A percentile compares a stretch with the other conserved stretches of the same genome.
These are phyloP conservation scores for Purshia tridentata DNA, from an alignment of 306 rosid genomes.

Conservation along the genomic window DNA sequence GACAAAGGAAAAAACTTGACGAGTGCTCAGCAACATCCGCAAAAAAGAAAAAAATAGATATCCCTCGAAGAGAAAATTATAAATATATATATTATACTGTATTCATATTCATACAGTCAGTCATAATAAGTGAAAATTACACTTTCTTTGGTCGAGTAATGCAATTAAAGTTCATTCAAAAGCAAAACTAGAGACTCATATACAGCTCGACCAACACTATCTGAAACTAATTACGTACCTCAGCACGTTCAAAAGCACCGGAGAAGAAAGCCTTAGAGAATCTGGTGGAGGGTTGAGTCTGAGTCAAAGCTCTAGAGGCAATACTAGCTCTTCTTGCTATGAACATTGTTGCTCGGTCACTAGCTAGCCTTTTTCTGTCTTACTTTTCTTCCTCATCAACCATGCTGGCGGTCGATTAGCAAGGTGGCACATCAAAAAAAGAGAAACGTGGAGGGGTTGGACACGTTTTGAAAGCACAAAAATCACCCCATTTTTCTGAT, in stretches of 20 bases:
- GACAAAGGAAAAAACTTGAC: no score
- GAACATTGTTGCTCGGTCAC: slow-evolving; percentile 1
- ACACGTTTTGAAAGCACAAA: slow-evolving; percentile 10
- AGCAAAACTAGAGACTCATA: background rate
- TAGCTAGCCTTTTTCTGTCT: background rate
- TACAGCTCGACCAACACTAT: background rate
- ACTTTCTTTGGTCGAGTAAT: no score
- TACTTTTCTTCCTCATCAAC: background rate
- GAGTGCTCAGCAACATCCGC: no score
- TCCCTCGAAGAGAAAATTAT: no score
- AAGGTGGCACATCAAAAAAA: slow-evolving; percentile 11
- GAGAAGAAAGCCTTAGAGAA: slow-evolving; percentile 24
- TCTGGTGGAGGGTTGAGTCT: background rate
- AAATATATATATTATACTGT: no score
- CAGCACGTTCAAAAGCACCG: slow-evolving; percentile 32
- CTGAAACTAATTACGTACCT: slow-evolving; percentile 10
- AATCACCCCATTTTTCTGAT: background rate
- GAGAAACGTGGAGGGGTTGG: slow-evolving; percentile 24
- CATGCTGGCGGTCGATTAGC: background rate
- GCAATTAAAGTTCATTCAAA: background rate
- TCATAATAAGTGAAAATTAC: no score
- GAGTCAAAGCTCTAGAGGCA: slow-evolving; percentile 1
- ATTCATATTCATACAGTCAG: no score
- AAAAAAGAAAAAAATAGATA: no score
- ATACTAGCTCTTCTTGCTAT: slow-evolving; percentile 21